These are phyloP conservation scores for Aspergillus biplanus DNA, from an alignment of 495 filamentous ascomycete genomes.

Conservation along the genomic window DNA sequence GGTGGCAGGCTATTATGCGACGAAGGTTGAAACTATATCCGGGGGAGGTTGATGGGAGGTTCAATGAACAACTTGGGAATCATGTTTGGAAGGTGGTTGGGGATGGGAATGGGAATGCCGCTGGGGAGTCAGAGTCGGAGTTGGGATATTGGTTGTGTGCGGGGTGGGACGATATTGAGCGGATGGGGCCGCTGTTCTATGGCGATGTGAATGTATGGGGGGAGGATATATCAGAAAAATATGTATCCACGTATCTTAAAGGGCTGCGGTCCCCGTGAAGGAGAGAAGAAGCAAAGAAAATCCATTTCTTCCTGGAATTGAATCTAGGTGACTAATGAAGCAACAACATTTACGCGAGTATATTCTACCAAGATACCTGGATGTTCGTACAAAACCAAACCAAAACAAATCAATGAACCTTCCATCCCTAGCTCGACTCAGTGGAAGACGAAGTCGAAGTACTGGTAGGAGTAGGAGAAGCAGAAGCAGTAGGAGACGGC, in stretches of 20 bases:
- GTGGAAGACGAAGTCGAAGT: neutral
- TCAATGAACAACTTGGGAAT: neutral
- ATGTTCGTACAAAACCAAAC: neutral
- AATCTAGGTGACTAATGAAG: neutral
- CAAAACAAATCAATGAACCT: constrained; percentile 1
- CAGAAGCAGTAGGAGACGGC: neutral
- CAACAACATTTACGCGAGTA: constrained; percentile 1
- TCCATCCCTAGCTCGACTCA: neutral
- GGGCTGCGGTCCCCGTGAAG: neutral
- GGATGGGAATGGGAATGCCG: neutral
- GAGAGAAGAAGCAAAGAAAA: neutral
- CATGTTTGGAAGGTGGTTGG: neutral
- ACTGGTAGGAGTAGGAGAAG: neutral
- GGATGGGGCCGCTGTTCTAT: neutral
- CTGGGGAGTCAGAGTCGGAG: neutral
- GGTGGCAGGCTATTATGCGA: neutral
- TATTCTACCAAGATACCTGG: neutral
- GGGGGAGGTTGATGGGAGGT: neutral
- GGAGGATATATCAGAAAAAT: neutral
- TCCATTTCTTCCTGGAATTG: neutral
- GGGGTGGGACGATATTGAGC: neutral
- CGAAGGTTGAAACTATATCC: neutral
- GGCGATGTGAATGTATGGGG: neutral
- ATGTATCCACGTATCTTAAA: neutral
- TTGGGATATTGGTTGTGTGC: neutral